A percentile compares a stretch with the other conserved stretches of the same genome.
These are phyloP conservation scores for Aspergillus pseudoviridinutans DNA, from an alignment of 2,329 filamentous ascomycete genomes.

Conservation along the genomic window DNA sequence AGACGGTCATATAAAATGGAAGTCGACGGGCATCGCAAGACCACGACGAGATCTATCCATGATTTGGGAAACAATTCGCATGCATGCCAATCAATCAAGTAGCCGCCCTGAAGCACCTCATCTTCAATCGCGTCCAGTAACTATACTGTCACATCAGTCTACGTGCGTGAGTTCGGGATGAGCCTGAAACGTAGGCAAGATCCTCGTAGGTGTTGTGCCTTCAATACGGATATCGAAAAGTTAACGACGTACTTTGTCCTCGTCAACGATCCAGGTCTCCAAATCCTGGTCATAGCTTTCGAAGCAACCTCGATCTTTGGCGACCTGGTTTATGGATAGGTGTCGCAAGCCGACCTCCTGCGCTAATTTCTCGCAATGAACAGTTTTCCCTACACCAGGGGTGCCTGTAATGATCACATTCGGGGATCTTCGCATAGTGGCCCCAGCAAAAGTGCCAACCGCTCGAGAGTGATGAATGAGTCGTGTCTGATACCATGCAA, in stretches of 20 bases:
- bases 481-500: not conserved
- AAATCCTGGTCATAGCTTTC: conserved; percentile 84
- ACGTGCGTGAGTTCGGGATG: conserved; percentile 6
- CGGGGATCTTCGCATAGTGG: conserved; percentile 49
- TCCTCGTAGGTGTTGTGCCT: not conserved
- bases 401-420: conserved; percentile 97
- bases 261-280: conserved; percentile 88
- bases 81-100: conserved; percentile 95
- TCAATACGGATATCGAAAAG: not conserved
- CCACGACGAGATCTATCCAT: conserved; percentile 93
- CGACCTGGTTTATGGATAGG: conserved; percentile 82
- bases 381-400: conserved; percentile 93
- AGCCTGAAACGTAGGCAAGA: not conserved
- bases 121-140: conserved; percentile 86
- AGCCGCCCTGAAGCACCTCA: conserved; percentile 72
- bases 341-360: conserved; percentile 73
- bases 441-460: conserved; percentile 2
- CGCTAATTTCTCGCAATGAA: conserved; percentile 78
- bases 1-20: conserved; percentile 80
- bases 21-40: conserved; percentile 74
- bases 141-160: conserved; percentile 28
- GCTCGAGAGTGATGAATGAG: not conserved
- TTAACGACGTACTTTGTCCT: conserved; percentile 69
- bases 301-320: conserved; percentile 82
- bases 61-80: conserved; percentile 91